Evolutionary conservation across 768 basidiomycete genomes (phyloP), one percentile per base, ranked within the genome.

Genomic region (Tulasnella sp.): DNA sequence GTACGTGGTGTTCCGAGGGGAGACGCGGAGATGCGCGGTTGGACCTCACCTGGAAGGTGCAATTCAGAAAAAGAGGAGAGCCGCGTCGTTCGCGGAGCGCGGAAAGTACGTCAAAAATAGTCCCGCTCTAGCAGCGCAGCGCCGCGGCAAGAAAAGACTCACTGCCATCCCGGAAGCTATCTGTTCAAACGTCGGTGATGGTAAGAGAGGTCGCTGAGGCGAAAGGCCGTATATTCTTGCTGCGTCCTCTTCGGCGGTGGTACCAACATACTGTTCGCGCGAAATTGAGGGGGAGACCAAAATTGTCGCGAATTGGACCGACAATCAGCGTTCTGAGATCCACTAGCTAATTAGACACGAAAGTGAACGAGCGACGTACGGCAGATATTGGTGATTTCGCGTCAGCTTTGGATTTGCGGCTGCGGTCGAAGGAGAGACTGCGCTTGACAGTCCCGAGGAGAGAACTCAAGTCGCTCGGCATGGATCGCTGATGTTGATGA

Each of bases 91-190:
- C n/a, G n/a, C n/a, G 69, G 36, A 34, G 35, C 37, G 32, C 42
- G 36, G 3, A 22, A 36, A 35, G 59, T 36, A 29, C 44, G 59
- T 36, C 16, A 62, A 52, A 52, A 70, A 52, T 29, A 59, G 68
- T 11, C 19, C 5, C 44, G 44, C 8, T 47, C 44, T 47, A 47
- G 16, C 1, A 17, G 44, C 44, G n/a, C 52, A 26, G 47, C n/a
- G 52, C 52, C 22, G 52, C 52, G n/a, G 1, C 52, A 35, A 34
- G 35, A 70, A 7, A 26, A 47, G 44, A 70, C 69, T 70, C 47
- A 70, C 69, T 36, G 69, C 69, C 26, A 70, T 52, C 1, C 69
- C 69, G 17, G 69, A 70, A 47, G 69, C 69, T 19, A 70, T 70
- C 26, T 70, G 69, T 29, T 70, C 40, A 34, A 70, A 70, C 5